Evolutionary conservation across 805 yeast genomes (phyloP).

Genomic region (Metschnikowia continentalis): DNA sequence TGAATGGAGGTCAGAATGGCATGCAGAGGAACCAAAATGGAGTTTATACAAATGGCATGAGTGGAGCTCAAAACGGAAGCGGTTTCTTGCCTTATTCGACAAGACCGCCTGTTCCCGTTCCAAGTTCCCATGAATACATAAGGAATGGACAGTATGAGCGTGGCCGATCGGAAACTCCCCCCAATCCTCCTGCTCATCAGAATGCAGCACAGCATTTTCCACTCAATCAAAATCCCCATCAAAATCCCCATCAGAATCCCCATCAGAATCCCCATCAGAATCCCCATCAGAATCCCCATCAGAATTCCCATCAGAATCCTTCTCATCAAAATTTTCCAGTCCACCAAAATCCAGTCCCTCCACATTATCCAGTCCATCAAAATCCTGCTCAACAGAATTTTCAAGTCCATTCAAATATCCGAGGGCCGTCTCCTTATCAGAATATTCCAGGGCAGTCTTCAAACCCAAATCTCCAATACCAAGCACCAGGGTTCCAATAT

Average conservation of each 20-base stretch:
- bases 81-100: not conserved
- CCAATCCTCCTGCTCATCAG: not conserved
- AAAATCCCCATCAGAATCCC: not conserved
- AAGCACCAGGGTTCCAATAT: not conserved
- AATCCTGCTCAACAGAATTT: no score
- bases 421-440: no score
- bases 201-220: not conserved
- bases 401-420: no score
- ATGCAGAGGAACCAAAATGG: no score
- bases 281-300: not conserved
- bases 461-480: no score
- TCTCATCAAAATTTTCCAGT: not conserved
- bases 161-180: not conserved
- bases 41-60: no score
- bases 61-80: not conserved
- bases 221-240: not conserved
- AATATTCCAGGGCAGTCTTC: no score
- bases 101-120: not conserved
- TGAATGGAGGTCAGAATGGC: no score
- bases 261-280: not conserved
- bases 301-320: not conserved
- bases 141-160: not conserved
- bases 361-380: no score
- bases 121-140: not conserved
- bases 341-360: no score